These are phyloP conservation scores for Adansonia madagascariensis DNA, from an alignment of 441 rosid genomes.

Conservation along the genomic window DNA sequence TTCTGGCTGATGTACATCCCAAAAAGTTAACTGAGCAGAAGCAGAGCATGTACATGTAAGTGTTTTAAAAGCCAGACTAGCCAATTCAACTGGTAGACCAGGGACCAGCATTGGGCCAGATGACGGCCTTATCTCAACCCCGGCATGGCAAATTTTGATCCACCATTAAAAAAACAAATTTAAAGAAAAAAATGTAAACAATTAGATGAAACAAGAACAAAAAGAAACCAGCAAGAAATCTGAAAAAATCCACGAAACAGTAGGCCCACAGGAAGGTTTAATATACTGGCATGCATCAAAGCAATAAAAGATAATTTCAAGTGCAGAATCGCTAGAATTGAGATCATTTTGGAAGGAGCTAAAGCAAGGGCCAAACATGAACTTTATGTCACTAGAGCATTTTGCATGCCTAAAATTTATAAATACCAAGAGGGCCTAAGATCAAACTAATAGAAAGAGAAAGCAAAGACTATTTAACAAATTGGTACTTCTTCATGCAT, in stretches of 20 bases:
- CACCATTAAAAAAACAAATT: not conserved
- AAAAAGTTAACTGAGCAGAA: not conserved
- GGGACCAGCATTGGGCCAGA: not conserved
- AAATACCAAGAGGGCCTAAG: not conserved
- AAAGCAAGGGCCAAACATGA: not conserved
- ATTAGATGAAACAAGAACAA: not conserved
- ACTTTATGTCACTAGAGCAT: not conserved
- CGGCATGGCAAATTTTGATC: not conserved
- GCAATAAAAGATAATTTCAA: not conserved
- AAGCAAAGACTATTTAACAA: not conserved
- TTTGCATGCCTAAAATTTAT: not conserved
- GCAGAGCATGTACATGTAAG: not conserved
- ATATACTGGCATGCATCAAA: not conserved
- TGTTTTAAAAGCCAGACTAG: not conserved
- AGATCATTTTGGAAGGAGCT: not conserved
- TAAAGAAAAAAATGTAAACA: not conserved
- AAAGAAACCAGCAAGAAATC: not conserved
- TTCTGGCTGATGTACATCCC: conserved; percentile 1
- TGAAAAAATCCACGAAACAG: not conserved
- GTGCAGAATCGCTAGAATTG: not conserved
- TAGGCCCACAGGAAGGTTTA: not conserved
- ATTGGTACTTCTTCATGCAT: not conserved
- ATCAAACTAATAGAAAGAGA: not conserved
- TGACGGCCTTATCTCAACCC: not conserved
- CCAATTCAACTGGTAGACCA: not conserved